Evolutionary conservation across 176 grass and related monocot genomes (phyloP).

Genomic region (Eragrostis nindensis): DNA sequence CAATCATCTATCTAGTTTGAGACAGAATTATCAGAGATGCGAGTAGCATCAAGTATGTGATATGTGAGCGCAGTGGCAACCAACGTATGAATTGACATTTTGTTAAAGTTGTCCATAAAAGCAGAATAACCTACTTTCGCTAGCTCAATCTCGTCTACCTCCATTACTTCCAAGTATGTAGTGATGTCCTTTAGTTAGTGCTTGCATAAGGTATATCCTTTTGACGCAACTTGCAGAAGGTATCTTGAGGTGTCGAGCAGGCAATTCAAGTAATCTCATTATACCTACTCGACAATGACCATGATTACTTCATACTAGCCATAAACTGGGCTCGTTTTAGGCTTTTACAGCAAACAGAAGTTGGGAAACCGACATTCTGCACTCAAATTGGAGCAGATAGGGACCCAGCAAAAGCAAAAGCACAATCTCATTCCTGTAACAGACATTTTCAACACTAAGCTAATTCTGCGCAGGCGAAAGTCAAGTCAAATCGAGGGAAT

Average conservation of each 20-base stretch:
- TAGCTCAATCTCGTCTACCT: neutral
- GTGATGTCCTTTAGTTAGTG: neutral
- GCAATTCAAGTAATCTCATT: neutral
- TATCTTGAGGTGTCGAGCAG: neutral
- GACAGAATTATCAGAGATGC: neutral
- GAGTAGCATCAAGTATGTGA: neutral
- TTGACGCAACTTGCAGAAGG: too few species aligned
- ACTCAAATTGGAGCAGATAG: neutral
- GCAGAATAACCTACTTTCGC: neutral
- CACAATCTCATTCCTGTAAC: neutral
- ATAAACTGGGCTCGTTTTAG: neutral
- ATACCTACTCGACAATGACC: neutral
- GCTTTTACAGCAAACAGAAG: neutral
- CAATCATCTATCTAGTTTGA: slow-evolving; percentile 15
- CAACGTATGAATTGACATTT: neutral
- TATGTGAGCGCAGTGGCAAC: neutral
- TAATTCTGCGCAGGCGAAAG: neutral
- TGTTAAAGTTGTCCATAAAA: neutral
- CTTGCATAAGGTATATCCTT: neutral
- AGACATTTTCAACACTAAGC: neutral
- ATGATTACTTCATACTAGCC: neutral
- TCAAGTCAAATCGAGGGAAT: neutral
- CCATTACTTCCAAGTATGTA: neutral
- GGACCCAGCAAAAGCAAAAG: neutral
- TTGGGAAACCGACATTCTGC: neutral